Base-by-base conservation (phyloP, 306 rosid species). In the Neltuma alba region DNA sequence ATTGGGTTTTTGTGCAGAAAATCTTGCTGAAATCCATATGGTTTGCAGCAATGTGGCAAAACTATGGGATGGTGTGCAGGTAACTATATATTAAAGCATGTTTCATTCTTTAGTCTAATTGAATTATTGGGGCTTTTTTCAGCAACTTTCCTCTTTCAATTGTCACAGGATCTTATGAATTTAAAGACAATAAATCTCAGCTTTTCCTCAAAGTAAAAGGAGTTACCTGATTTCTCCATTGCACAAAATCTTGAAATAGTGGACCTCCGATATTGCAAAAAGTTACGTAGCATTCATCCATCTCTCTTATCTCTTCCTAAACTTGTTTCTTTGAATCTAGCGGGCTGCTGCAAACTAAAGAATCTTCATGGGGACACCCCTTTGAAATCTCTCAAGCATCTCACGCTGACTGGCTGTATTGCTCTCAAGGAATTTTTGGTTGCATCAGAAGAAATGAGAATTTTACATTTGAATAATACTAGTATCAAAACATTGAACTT, bases 341-440 rank as follows among this genome's bases (percentile, higher is more conserved):
- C 0, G 5, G 5, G 1, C 0, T 23, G 62, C 13, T 0, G 0
- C 11, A 2, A 9, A 0, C 3, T 55, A 23, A 0, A 3, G 30
- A 55, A 9, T 2, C 15, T 55, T 7, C 30, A 55, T 0, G 0
- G 15, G 12, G 15, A 55, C 3, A 55, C 2, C 4, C 31, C 0
- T 21, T 2, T 55, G 27, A 21, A 55, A 9, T 55, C 62, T 55
- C 62, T 55, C 0, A 21, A 9, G 5, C 1, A 21, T 9, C 31
- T 21, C 30, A 3, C 0, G 13, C 0, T 21, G 1, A 0, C 0
- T 0, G 4, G 10, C 0, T 55, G 62, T 8, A 0, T 0, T 9
- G 0, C 1, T 0, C 62, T 55, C 0, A 2, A 55, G 14, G 23
- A 23, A 2, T 9, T 55, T 55, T n/a, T 55, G 30, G n/a, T n/a